Evolutionary conservation across 2,329 filamentous ascomycete genomes (phyloP), one percentile per base, ranked within the genome.

Genomic region (Ceratocystis harringtonii): DNA sequence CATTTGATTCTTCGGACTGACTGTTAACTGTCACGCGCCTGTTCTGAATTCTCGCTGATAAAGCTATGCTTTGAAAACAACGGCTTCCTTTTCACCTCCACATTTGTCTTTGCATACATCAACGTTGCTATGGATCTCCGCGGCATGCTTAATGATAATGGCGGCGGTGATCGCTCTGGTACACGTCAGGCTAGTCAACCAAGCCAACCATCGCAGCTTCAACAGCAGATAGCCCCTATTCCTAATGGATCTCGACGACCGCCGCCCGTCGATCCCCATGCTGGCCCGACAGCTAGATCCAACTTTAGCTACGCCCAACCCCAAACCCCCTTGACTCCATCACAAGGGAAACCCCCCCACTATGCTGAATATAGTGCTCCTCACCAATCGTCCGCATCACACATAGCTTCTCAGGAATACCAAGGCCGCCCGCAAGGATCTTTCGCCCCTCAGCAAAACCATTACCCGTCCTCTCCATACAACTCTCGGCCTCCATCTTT

Each of bases 121-220:
- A n/a, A 36, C 60, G 12, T 65, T 68, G 71, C 66, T 65, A 79
- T 83, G 81, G 80, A 83, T 75, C 76, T 83, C 66, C 74, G 76
- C 68, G 78, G 77, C 17, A 80, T 85, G 70, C 74, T 84, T 61
- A 84, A 84, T 72, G 81, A 81, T 68, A 74, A 74, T 66, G 78
- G 75, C 69, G 78, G 75, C 62, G 78, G 75, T 63, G 72, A 74
- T 68, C 71, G 72, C 58, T 72, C 73, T 62, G 70, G 72, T 65
- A 74, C 73, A 68, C 72, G 73, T 64, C 70, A 66, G 12, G 57
- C 65, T 15, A 64, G 60, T 22, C 30, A 64, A 15, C 57, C 65
- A 7, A 57, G 19, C 19, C 52, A 32, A 12, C 50, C 57, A 58
- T 66, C 64, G 36, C 71, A 67, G 30, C 71, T 61, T 63, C 71